These are phyloP conservation scores for Bruguiera hainesii DNA, from an alignment of 441 rosid species.

Conservation along the genomic window DNA sequence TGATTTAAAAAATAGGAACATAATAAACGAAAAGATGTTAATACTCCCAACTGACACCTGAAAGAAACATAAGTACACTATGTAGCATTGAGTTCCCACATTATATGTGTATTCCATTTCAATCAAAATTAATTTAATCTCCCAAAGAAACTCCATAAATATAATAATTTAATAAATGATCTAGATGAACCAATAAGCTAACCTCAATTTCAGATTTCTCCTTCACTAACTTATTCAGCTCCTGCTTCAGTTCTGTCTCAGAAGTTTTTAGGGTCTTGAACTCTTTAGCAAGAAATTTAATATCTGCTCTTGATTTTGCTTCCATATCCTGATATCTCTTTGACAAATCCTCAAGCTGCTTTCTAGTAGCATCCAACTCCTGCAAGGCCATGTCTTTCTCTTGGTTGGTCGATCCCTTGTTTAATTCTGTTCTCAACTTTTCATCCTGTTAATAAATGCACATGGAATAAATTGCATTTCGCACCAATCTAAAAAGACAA, in stretches of 20 bases:
- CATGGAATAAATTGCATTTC: conserved; percentile 4
- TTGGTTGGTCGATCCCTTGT: conserved; percentile 29
- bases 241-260: conserved; percentile 59
- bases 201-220: conserved; percentile 88
- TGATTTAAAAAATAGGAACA: neutral
- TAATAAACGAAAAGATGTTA: neutral
- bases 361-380: conserved; percentile 70
- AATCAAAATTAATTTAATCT: no score
- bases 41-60: no score
- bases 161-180: conserved; percentile 6
- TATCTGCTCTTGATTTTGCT: conserved; percentile 89
- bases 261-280: conserved; percentile 82
- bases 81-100: no score
- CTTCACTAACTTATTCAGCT: conserved; percentile 53
- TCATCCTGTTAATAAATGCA: conserved; percentile 51
- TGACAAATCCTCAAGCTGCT: conserved; percentile 63
- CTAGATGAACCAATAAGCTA: conserved; percentile 7
- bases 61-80: no score
- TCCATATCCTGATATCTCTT: conserved; percentile 70
- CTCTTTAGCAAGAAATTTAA: conserved; percentile 92
- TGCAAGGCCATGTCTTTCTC: conserved; percentile 43
- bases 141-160: conserved; percentile 3
- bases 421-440: conserved; percentile 37
- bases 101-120: no score
- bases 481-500: neutral